Base-by-base conservation (phyloP, 1,284 basidiomycete species). In the Trichosporon inkin region DNA sequence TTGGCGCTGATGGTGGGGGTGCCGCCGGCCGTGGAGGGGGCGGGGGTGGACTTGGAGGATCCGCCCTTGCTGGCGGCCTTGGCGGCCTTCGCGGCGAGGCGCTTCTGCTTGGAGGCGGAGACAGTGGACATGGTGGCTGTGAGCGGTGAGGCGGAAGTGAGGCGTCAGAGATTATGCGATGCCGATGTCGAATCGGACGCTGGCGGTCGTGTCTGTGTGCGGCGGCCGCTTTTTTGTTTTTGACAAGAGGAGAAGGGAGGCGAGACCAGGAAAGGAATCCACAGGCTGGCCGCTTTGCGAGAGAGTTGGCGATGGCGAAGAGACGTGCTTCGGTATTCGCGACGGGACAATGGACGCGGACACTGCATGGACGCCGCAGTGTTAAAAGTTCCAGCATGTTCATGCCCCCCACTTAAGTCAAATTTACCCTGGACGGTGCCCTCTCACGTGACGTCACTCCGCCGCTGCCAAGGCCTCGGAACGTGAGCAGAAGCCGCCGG, bases 1-100 rank as follows among this genome's bases (percentile, higher is more conserved):
- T 87, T 85, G 49, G 89, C 88, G 39, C 86, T 88, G 63, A 80
- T 61, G 70, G 84, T 88, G 19, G 92, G 91, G 2, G 92, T 95
- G 72, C 84, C 85, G 32, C 72, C 73, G 32, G 80, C 77, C 1
- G 83, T 77, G 3, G 87, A 88, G 56, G 85, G 86, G 1, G 83
- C 78, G 6, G 88, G 86, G 5, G 88, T 87, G 35, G 68, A 53
- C 37, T 57, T 63, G 51, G 53, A 17, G 19, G 61, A 60, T 37
- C 54, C 53, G 6, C 59, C 53, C 59, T 68, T 73, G 37, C 81
- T 82, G 36, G 85, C 81, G 57, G 78, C 81, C 78, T 91, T 92
- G 63, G 91, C 91, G 44, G 88, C 90, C 80, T 94, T 93, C 78
- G 91, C 90, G 64, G 88, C 90, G 59, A 93, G 84, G 56, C 91